Base-by-base conservation (phyloP, 345 rosid species). In the Heritiera fomes region DNA sequence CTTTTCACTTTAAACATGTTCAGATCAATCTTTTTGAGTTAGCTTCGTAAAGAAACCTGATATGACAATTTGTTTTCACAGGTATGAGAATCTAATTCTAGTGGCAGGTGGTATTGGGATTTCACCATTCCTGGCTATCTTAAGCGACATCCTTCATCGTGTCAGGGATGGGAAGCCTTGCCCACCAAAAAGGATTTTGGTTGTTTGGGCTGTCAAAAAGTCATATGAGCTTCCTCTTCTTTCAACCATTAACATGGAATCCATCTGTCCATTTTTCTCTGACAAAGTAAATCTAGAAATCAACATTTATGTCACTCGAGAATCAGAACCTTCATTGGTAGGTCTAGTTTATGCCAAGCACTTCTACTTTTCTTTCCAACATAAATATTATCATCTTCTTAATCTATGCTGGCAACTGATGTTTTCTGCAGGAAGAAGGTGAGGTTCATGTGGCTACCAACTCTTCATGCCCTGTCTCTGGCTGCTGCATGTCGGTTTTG, bases 31-130 rank as follows among this genome's bases (percentile, higher is more conserved):
- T 12, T 66, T 49, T 20, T 1, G 14, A 18, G 30, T 76, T 53
- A 18, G 5, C 28, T 23, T 23, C 28, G 28, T 56, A 32, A 38
- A 17, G 28, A 34, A 8, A 9, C 11, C 32, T n/a, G 8, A 32
- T 18, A 2, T 2, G 2, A 18, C 13, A 40, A 6, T 71, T 58
- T 50, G 38, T 79, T 8, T 47, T 79, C 20, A 32, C 81, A 95
- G 98, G 90, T 93, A 93, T 28, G 93, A 93, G 81, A 89, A 91
- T 87, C 89, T 95, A 60, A 79, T 95, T 61, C 82, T 95, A 77
- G 94, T 95, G 17, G 99, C 98, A 2, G 99, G 99, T 73, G 98
- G 99, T 59, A 93, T 92, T 49, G 99, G 98, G 50, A 90, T 95
- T 79, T 89, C 98, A 18, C 99, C 99, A 0, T 90, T 95, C 86